phyloP scores from a whole-genome alignment of 2,329 filamentous ascomycete genomes.

The Aureobasidium leucospermi region DNA sequence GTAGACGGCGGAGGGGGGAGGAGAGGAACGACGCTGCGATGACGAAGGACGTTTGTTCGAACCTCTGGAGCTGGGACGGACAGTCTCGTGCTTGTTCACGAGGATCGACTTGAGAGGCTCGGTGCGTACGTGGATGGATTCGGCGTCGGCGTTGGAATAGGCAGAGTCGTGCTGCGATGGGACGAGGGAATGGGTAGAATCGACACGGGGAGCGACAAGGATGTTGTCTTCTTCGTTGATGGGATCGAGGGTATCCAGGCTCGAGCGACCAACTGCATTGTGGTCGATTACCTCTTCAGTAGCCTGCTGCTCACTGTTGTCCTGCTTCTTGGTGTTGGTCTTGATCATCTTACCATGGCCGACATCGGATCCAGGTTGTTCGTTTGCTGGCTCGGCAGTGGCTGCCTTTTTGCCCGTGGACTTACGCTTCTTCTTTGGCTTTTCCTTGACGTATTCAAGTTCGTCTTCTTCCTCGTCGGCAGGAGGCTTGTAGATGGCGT shows the following conservation, averaged over 20 bases:
- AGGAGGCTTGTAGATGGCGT: slow-evolving; percentile 24
- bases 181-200: slow-evolving; percentile 3
- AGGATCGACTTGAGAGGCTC: slow-evolving; percentile 23
- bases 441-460: slow-evolving; percentile 11
- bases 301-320: background rate
- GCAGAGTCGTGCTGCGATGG: slow-evolving; percentile 11
- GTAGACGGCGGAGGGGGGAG: slow-evolving; percentile 17
- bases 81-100: slow-evolving; percentile 23
- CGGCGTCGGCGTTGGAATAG: background rate
- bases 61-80: slow-evolving; percentile 15
- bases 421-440: slow-evolving; percentile 21
- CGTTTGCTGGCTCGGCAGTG: slow-evolving; percentile 12
- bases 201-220: background rate
- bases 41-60: slow-evolving; percentile 18
- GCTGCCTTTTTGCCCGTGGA: slow-evolving; percentile 9
- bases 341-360: slow-evolving; percentile 22
- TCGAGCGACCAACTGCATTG: slow-evolving; percentile 15
- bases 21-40: slow-evolving; percentile 15
- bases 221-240: slow-evolving; percentile 25
- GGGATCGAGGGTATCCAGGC: slow-evolving; percentile 26
- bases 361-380: slow-evolving; percentile 20
- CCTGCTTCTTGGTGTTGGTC: slow-evolving; percentile 3
- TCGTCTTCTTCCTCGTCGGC: slow-evolving; percentile 14
- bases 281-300: background rate
- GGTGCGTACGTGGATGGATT: slow-evolving; percentile 20